Conservation (phyloP, 164 flowering plant species). For the Nymphaea thermarum region DNA sequence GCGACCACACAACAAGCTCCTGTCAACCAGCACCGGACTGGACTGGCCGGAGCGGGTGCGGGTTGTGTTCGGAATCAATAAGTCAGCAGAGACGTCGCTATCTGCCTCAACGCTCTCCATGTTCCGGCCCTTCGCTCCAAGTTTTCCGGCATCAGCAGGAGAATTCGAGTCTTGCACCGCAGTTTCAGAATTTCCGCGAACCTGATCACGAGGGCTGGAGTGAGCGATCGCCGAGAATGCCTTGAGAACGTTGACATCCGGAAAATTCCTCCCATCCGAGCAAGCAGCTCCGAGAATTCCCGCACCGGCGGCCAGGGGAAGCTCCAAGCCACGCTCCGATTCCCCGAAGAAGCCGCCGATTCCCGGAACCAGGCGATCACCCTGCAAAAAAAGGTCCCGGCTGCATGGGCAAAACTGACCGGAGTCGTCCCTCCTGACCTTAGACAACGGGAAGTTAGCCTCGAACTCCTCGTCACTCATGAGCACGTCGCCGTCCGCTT, state of each 20-base stretch:
- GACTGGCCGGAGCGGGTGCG: no score
- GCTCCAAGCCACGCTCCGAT: not conserved
- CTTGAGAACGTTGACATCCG: not conserved
- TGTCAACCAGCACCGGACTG: no score
- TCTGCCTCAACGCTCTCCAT: no score
- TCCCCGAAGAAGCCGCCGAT: not conserved
- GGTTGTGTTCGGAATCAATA: no score
- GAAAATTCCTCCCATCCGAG: not conserved
- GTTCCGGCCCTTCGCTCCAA: no score
- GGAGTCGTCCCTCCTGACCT: not conserved
- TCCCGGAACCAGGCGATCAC: not conserved
- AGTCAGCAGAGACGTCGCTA: no score
- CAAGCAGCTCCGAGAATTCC: not conserved
- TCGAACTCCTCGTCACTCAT: not conserved
- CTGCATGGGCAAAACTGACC: not conserved
- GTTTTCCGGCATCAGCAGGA: no score
- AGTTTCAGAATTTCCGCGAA: no score
- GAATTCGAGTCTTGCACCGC: no score
- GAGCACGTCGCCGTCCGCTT: not conserved
- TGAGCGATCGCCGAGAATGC: not conserved
- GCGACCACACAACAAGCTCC: no score
- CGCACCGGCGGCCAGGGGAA: not conserved
- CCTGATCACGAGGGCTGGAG: no score
- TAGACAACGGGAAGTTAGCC: not conserved
- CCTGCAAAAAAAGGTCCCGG: not conserved